Conservation (phyloP, 169 alveolate species). For the Plasmodium coatneyi region DNA sequence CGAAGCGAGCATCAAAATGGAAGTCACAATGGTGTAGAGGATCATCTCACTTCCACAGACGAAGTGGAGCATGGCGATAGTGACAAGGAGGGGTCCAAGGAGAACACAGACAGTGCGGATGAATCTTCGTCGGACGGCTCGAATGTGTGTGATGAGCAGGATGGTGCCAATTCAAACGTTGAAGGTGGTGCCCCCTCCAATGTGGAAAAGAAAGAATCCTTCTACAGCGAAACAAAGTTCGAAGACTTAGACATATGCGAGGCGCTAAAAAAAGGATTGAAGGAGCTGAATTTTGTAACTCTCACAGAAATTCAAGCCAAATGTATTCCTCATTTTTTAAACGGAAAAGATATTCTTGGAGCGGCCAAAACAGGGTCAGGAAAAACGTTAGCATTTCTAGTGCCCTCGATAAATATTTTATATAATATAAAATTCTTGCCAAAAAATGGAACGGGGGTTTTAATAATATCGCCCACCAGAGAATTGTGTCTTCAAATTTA, state of each 20-base stretch:
- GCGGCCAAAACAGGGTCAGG: slow-evolving; percentile 99
- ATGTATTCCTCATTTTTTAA: slow-evolving; percentile 96
- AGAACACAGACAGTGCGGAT: not conserved
- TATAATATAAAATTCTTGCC: slow-evolving; percentile 95
- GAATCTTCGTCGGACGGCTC: not conserved
- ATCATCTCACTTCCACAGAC: not conserved
- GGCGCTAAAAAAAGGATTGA: slow-evolving; percentile 92
- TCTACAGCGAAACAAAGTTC: slow-evolving; percentile 90
- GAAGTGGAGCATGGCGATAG: not conserved
- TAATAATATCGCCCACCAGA: slow-evolving; percentile 98
- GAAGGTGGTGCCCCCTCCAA: not conserved
- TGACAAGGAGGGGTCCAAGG: not conserved
- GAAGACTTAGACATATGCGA: slow-evolving; percentile 91
- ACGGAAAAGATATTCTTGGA: slow-evolving; percentile 98
- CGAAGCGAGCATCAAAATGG: not conserved
- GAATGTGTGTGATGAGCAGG: not conserved
- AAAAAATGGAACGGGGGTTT: slow-evolving; percentile 95
- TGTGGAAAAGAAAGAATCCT: slow-evolving; percentile 22
- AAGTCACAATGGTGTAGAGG: not conserved
- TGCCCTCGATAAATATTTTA: slow-evolving; percentile 97
- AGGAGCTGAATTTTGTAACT: slow-evolving; percentile 90
- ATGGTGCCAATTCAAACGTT: not conserved
- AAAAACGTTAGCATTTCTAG: slow-evolving; percentile 97
- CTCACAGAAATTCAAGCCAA: slow-evolving; percentile 98
- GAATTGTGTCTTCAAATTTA: slow-evolving; percentile 98